A percentile compares a stretch with the other conserved stretches of the same genome.
Evolutionary conservation across 257 asterid genomes (phyloP).

Genomic region (Phtheirospermum japonicum): DNA sequence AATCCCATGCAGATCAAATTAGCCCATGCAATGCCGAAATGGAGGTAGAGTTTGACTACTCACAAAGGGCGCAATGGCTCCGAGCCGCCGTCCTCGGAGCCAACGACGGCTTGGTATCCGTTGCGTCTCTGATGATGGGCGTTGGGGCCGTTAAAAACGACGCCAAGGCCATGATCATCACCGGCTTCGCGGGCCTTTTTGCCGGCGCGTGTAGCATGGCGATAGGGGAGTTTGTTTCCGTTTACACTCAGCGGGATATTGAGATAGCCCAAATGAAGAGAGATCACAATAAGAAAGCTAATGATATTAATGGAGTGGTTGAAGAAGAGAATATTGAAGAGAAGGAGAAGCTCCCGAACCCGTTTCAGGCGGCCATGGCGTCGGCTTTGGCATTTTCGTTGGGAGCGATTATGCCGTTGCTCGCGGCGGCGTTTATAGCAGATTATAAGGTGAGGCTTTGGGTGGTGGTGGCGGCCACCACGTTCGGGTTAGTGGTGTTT

Average conservation of each 20-base stretch:
- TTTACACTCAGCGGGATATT: conserved; percentile 60
- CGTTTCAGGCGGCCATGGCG: conserved; percentile 60
- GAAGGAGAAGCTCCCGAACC: conserved; percentile 53
- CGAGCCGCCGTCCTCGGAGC: conserved; percentile 75
- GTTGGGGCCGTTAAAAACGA: conserved; percentile 60
- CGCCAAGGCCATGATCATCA: conserved; percentile 50
- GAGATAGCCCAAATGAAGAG: conserved; percentile 64
- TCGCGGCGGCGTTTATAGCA: conserved; percentile 56
- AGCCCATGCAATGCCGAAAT: conserved; percentile 9
- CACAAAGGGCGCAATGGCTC: conserved; percentile 70
- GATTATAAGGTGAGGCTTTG: conserved; percentile 45
- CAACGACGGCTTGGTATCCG: conserved; percentile 63
- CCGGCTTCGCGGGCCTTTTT: conserved; percentile 59
- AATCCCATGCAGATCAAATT: neutral
- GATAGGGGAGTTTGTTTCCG: conserved; percentile 73
- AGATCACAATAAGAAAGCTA: no score
- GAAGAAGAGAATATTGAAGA: conserved; percentile 14
- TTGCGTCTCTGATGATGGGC: conserved; percentile 71
- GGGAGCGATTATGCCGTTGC: conserved; percentile 61
- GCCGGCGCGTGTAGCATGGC: conserved; percentile 90
- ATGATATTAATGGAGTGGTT: neutral
- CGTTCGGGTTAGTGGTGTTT: conserved; percentile 48
- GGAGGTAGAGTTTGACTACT: conserved; percentile 37
- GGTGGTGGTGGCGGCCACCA: conserved; percentile 49
- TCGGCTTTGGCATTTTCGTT: conserved; percentile 57